Evolutionary conservation across 768 basidiomycete genomes (phyloP).

Genomic region (Hericium erinaceus): DNA sequence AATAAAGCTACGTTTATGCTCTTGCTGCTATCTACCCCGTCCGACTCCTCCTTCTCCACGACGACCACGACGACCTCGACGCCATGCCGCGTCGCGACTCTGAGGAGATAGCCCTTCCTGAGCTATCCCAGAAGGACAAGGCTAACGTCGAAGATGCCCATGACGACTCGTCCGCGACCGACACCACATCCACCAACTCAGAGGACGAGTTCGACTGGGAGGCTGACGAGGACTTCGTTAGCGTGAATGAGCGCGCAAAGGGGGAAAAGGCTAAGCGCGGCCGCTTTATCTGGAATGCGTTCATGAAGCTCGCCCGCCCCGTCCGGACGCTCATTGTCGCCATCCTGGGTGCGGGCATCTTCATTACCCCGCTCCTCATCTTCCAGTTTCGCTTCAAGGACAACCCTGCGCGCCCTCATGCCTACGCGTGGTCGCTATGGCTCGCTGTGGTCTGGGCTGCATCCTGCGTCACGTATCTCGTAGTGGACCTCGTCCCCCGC

Average conservation of each 20-base stretch:
- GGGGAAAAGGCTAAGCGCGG: conserved; percentile 47
- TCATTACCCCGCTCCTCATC: conserved; percentile 63
- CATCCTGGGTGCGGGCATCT: conserved; percentile 48
- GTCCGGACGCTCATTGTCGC: conserved; percentile 52
- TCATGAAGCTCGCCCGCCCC: conserved; percentile 56
- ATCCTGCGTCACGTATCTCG: conserved; percentile 46
- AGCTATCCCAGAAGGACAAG: background rate
- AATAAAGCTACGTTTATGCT: too few relatives aligned
- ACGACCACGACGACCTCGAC: too few relatives aligned
- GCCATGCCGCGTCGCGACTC: too few relatives aligned
- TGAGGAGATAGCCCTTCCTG: background rate
- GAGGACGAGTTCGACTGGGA: conserved; percentile 71
- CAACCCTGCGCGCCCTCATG: conserved; percentile 40
- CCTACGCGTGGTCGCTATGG: conserved; percentile 63
- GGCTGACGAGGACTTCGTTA: conserved; percentile 39
- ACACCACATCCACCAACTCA: conserved; percentile 1
- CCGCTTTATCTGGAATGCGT: conserved; percentile 50
- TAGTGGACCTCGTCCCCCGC: conserved; percentile 56
- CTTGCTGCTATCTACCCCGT: too few relatives aligned
- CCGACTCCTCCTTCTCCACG: too few relatives aligned
- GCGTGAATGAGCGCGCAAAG: conserved; percentile 15
- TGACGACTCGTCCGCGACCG: background rate
- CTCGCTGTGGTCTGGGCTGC: conserved; percentile 58
- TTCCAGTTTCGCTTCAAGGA: conserved; percentile 51
- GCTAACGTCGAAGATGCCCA: background rate